Conservation (phyloP, 2,329 filamentous ascomycete genomes). For the Neurospora sp. region DNA sequence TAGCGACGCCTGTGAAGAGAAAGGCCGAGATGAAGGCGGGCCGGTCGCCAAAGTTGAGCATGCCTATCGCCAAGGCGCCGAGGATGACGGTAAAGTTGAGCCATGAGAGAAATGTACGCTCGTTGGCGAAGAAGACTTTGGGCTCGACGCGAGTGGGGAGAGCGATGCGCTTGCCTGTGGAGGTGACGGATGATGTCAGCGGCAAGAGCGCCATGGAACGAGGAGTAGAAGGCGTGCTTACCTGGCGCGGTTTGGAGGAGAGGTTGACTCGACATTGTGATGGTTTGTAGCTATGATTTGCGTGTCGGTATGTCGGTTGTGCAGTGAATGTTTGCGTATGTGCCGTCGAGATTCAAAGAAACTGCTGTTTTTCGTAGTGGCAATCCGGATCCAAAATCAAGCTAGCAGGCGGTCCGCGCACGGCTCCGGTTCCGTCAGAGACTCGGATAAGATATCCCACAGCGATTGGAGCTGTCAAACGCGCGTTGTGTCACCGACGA, state of each 20-base stretch:
- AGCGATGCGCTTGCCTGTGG: conserved; percentile 87
- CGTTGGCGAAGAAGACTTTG: conserved; percentile 99
- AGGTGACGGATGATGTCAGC: conserved; percentile 3
- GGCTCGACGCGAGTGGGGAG: conserved; percentile 96
- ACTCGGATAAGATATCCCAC: background rate
- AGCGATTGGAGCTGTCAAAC: background rate
- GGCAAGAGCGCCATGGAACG: conserved; percentile 7
- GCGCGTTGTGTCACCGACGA: background rate
- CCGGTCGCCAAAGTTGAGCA: conserved; percentile 95
- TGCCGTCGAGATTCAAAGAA: conserved; percentile 1
- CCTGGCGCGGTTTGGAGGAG: conserved; percentile 90
- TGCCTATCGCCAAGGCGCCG: conserved; percentile 88
- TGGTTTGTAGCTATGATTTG: background rate
- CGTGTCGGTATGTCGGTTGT: background rate
- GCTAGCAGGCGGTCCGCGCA: background rate
- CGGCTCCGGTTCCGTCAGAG: background rate
- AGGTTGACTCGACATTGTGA: conserved; percentile 85
- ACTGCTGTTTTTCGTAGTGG: conserved; percentile 1
- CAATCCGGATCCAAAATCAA: background rate
- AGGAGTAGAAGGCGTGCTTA: conserved; percentile 31
- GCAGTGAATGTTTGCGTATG: background rate
- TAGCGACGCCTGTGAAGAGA: conserved; percentile 87
- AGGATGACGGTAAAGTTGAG: conserved; percentile 99
- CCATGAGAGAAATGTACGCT: conserved; percentile 98
- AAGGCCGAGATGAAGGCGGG: conserved; percentile 90